These are phyloP conservation scores for Xanthoconium separans DNA, from an alignment of 1,284 basidiomycete species.

Conservation along the genomic window DNA sequence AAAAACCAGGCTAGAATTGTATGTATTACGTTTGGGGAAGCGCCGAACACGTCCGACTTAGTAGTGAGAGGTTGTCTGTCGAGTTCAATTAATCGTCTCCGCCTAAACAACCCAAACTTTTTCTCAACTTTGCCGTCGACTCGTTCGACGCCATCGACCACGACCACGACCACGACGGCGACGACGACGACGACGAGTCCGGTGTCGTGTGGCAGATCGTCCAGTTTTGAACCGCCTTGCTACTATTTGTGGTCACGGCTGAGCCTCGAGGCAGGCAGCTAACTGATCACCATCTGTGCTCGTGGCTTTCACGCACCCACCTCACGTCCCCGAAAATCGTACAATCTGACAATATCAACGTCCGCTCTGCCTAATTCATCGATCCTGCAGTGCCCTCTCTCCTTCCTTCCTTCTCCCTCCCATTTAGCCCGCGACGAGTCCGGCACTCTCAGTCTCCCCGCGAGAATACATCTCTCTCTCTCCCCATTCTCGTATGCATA, in stretches of 20 bases:
- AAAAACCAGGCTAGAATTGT: neutral
- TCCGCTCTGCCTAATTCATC: constrained; percentile 35
- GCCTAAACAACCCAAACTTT: constrained; percentile 27
- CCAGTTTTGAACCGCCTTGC: constrained; percentile 20
- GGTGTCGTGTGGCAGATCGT: constrained; percentile 9
- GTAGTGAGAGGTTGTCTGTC: neutral
- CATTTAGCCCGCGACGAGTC: constrained; percentile 25
- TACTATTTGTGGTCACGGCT: constrained; percentile 23
- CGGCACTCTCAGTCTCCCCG: constrained; percentile 19
- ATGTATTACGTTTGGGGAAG: constrained; percentile 17
- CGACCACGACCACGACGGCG: constrained; percentile 13
- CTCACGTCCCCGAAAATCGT: constrained; percentile 34
- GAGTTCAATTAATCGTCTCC: constrained; percentile 16
- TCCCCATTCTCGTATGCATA: constrained; percentile 40
- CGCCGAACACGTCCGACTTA: neutral
- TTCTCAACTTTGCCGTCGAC: neutral
- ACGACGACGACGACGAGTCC: constrained; percentile 1
- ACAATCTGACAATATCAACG: constrained; percentile 29
- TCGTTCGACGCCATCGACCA: neutral
- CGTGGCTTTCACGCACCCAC: constrained; percentile 37
- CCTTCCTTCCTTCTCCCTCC: constrained; percentile 20
- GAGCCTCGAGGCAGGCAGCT: constrained; percentile 23
- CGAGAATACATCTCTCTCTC: constrained; percentile 20
- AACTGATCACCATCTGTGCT: constrained; percentile 30
- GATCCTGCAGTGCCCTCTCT: constrained; percentile 26